phyloP scores from a whole-genome alignment of 805 yeast genomes.

The Yarrowia keelungensis region DNA sequence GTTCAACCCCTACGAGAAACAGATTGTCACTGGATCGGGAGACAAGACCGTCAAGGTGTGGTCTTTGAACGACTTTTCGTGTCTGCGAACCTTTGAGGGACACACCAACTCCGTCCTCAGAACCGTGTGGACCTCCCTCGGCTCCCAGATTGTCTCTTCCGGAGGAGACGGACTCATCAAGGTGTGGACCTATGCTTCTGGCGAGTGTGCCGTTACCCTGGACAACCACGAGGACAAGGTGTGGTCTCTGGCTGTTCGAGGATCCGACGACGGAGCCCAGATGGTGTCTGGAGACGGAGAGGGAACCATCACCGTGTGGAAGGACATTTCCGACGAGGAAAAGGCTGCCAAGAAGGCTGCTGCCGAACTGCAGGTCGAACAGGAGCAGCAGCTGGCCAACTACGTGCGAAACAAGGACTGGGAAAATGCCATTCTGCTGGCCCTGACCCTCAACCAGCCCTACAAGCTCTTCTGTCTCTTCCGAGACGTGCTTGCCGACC shows the following conservation, averaged over 20 bases:
- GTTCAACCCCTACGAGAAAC: constrained; percentile 80
- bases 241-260: constrained; percentile 84
- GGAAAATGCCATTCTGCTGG: constrained; percentile 86
- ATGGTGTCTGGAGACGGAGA: constrained; percentile 93
- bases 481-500: constrained; percentile 60
- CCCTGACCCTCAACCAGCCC: constrained; percentile 88
- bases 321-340: constrained; percentile 81
- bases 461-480: constrained; percentile 83
- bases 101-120: constrained; percentile 92
- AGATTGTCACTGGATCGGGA: constrained; percentile 82
- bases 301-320: constrained; percentile 89
- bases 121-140: constrained; percentile 69
- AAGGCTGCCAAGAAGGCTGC: constrained; percentile 58
- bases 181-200: constrained; percentile 80
- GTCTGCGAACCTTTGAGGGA: constrained; percentile 87
- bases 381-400: constrained; percentile 86
- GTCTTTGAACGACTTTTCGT: constrained; percentile 79
- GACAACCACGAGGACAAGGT: constrained; percentile 93
- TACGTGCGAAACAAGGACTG: constrained; percentile 75
- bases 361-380: constrained; percentile 72
- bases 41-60: constrained; percentile 90
- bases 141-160: constrained; percentile 68
- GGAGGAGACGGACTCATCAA: constrained; percentile 97
- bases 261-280: constrained; percentile 66
- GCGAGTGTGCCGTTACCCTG: constrained; percentile 81